Evolutionary conservation across 257 asterid genomes (phyloP), one percentile per base, ranked within the genome.

Genomic region (Nicotiana knightiana): DNA sequence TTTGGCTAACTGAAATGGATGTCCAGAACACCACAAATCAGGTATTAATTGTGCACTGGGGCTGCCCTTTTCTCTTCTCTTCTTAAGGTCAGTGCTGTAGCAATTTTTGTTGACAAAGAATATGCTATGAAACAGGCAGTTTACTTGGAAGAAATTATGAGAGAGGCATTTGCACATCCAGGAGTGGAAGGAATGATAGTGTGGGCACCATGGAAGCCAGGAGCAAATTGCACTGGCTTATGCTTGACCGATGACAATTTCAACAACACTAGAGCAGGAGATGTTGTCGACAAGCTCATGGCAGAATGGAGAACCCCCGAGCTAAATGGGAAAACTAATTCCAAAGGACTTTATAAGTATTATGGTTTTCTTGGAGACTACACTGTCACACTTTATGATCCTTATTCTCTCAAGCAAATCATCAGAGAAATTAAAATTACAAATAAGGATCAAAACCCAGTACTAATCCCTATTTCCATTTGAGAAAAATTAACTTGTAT

Each of bases 211-310:
- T 77, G 88, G 68, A 83, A 84, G 0, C 87, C 88, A 1, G 26
- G 62, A 26, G 15, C 16, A 15, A 83, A 89, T 13, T 93, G 97
- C 67, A 90, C 86, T 76, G 83, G 85, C n/a, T 89, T 93, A 95
- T 93, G 97, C 81, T 92, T 93, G 18, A 89, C 97, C 0, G 94
- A 93, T 82, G 53, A 77, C 51, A 83, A 86, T 58, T 91, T 93
- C 82, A 87, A 65, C 24, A 86, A 86, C 82, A 61, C 83, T 0
- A 71, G 67, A 3, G 61, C 86, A 9, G 87, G 87, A 4, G 90
- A 91, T 12, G 88, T 78, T 0, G 92, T 92, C 0, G 94, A 93
- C 84, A 86, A 58, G 79, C 81, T 93, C 16, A 57, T 90, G 30
- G 78, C 21, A 7, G 91, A 88, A 82, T 89, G 90, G 93, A 76